phyloP scores from a whole-genome alignment of 805 yeast species.

The Yarrowia porcina region DNA sequence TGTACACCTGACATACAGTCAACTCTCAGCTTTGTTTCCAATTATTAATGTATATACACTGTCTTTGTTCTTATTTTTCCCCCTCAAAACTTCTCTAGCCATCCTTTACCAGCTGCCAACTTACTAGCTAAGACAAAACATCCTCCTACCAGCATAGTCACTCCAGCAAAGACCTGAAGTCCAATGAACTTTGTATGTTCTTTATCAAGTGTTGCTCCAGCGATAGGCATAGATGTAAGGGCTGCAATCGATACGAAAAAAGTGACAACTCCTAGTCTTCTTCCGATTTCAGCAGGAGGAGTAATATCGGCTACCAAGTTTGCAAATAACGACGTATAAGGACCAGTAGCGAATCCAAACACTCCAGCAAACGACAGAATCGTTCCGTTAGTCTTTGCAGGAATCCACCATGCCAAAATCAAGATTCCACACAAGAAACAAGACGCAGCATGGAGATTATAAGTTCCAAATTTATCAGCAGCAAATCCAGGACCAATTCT shows the following conservation, averaged over 20 bases:
- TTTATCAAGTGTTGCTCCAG: constrained; percentile 2
- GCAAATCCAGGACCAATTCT: constrained; percentile 48
- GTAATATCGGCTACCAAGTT: constrained; percentile 35
- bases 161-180: constrained; percentile 21
- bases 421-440: constrained; percentile 27
- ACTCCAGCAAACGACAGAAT: constrained; percentile 34
- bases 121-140: constrained; percentile 1
- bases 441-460: constrained; percentile 35
- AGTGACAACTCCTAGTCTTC: not conserved
- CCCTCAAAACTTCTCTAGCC: not conserved
- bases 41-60: no score
- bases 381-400: constrained; percentile 32
- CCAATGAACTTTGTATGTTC: constrained; percentile 3
- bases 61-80: not conserved
- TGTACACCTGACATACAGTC: no score
- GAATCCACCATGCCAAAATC: constrained; percentile 32
- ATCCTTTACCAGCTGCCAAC: not conserved
- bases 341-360: constrained; percentile 39
- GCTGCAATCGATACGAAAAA: constrained; percentile 12
- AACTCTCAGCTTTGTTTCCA: no score
- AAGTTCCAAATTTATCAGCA: constrained; percentile 50
- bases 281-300: constrained; percentile 22
- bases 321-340: constrained; percentile 37
- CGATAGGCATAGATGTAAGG: constrained; percentile 19
- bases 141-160: constrained; percentile 2